Evolutionary conservation across 192 early-diverging fungal genomes (phyloP).

Genomic region (Umbelopsis sp.): DNA sequence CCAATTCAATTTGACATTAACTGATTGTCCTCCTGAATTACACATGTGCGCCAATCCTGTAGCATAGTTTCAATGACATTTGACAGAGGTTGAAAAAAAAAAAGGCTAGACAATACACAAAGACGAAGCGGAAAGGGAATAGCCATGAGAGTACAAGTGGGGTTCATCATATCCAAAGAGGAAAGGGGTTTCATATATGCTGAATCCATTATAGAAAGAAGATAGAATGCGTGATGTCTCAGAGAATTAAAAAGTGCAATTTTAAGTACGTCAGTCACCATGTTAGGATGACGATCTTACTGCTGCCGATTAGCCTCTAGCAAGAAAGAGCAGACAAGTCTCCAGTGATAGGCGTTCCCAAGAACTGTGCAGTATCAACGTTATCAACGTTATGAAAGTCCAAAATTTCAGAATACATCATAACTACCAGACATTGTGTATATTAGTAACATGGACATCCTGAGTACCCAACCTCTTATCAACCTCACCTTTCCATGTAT

Average conservation of each 20-base stretch:
- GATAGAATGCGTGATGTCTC: background rate
- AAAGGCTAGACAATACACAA: background rate
- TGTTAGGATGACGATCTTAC: too few species aligned
- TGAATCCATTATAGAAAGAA: background rate
- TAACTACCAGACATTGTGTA: slow-evolving; percentile 46
- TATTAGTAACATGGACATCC: too few species aligned
- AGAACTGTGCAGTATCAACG: slow-evolving; percentile 40
- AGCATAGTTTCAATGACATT: background rate
- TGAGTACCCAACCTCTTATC: background rate
- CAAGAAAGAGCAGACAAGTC: slow-evolving; percentile 13
- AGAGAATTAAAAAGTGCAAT: background rate
- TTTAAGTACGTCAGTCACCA: too few species aligned
- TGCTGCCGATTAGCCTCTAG: too few species aligned
- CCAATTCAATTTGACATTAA: background rate
- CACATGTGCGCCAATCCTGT: background rate
- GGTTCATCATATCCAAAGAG: background rate
- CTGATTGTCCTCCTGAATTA: background rate
- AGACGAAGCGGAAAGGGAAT: background rate
- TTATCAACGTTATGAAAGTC: slow-evolving; percentile 68
- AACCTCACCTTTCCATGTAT: slow-evolving; percentile 72
- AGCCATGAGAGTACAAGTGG: background rate
- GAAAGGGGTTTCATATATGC: background rate
- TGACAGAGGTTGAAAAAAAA: slow-evolving; percentile 3
- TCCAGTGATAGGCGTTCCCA: slow-evolving; percentile 42
- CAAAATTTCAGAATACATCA: slow-evolving; percentile 87